phyloP scores from a whole-genome alignment of 768 basidiomycete genomes.

The Tricholoma sp. region DNA sequence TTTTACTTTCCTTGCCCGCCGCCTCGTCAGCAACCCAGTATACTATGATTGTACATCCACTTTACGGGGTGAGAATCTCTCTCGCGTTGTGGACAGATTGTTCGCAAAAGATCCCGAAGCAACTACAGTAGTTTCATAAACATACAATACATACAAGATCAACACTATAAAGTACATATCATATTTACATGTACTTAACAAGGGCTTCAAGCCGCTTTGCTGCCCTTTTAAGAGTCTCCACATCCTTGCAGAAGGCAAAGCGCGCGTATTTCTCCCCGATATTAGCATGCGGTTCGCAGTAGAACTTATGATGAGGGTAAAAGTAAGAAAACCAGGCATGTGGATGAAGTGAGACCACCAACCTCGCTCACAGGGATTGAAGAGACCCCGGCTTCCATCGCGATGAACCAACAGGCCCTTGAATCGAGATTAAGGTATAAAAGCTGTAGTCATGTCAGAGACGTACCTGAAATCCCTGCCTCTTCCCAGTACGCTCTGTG shows the following conservation, averaged over 20 bases:
- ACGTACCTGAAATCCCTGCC: constrained; percentile 81
- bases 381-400: constrained; percentile 84
- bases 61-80: constrained; percentile 52
- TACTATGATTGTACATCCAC: constrained; percentile 65
- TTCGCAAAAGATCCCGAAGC: constrained; percentile 17
- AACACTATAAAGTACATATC: neutral
- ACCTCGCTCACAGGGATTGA: constrained; percentile 96
- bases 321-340: constrained; percentile 4
- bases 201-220: constrained; percentile 75
- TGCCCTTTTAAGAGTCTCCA: constrained; percentile 78
- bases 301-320: constrained; percentile 55
- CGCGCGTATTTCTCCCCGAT: constrained; percentile 86
- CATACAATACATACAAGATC: constrained; percentile 2
- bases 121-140: neutral
- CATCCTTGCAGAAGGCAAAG: constrained; percentile 96
- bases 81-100: constrained; percentile 62
- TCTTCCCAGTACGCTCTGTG: constrained; percentile 65
- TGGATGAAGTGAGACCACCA: constrained; percentile 17
- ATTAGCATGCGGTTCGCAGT: constrained; percentile 78
- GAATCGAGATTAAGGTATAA: constrained; percentile 7
- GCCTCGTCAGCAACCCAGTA: constrained; percentile 73
- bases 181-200: constrained; percentile 44
- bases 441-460: neutral
- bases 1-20: constrained; percentile 73
- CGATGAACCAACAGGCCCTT: constrained; percentile 95